Evolutionary conservation across 192 early-diverging fungal species (phyloP).

Genomic region (Cetraspora pellucida): DNA sequence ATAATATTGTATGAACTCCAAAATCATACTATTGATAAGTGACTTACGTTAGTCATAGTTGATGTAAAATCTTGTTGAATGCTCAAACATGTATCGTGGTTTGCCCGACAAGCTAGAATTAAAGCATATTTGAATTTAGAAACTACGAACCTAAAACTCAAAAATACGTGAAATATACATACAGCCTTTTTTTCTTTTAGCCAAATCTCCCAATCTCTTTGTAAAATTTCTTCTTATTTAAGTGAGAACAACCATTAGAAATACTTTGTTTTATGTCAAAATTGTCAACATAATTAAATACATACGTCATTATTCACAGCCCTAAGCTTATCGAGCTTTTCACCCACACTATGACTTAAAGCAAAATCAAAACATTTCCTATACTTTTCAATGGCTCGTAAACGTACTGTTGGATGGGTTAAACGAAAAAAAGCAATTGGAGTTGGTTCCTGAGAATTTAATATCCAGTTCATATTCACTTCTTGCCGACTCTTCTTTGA

Average conservation of each 20-base stretch:
- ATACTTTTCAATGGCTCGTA: slow-evolving; percentile 27
- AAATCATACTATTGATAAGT: slow-evolving; percentile 7
- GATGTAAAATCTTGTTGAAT: slow-evolving; percentile 33
- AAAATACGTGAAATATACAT: slow-evolving; percentile 25
- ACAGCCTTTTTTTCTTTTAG: slow-evolving; percentile 36
- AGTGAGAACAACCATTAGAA: slow-evolving; percentile 28
- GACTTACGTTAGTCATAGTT: slow-evolving; percentile 18
- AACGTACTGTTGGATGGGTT: slow-evolving; percentile 24
- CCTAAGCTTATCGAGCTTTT: slow-evolving; percentile 22
- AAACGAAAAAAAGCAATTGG: slow-evolving; percentile 30
- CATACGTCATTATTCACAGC: slow-evolving; percentile 32
- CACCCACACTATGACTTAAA: slow-evolving; percentile 4
- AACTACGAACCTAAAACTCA: slow-evolving; percentile 17
- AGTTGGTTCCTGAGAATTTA: slow-evolving; percentile 27
- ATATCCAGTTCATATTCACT: slow-evolving; percentile 6
- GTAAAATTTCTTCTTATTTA: slow-evolving; percentile 33
- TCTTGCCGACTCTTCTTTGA: slow-evolving; percentile 5
- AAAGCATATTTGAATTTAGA: slow-evolving; percentile 31
- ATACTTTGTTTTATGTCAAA: slow-evolving; percentile 31
- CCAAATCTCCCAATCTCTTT: slow-evolving; percentile 33
- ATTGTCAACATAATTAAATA: slow-evolving; percentile 32
- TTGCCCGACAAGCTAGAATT: slow-evolving; percentile 31
- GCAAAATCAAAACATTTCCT: slow-evolving; percentile 14
- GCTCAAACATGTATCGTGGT: neutral
- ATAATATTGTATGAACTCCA: neutral